Percentiles rank a stretch among this genome's conserved stretches.
Conservation (phyloP, 179 eudicot species). For the Spergularia azorica region DNA sequence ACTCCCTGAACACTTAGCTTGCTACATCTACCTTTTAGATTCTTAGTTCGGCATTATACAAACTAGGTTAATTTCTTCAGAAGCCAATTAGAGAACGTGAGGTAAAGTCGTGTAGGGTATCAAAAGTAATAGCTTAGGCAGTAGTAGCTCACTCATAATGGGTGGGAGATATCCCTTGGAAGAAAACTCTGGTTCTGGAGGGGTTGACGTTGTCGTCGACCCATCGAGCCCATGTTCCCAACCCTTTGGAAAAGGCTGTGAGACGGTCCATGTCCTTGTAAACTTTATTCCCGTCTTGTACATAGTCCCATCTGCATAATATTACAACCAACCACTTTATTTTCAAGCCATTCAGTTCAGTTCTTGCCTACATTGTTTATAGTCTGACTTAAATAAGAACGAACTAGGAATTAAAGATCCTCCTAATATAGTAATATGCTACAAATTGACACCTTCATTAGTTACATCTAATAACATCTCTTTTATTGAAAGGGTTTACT, state of each 20-base stretch:
- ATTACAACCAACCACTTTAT: conserved; percentile 14
- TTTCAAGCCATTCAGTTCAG: background rate
- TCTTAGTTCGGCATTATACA: background rate
- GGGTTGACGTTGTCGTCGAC: conserved; percentile 70
- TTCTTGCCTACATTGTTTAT: background rate
- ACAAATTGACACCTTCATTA: background rate
- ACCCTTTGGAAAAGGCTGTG: conserved; percentile 67
- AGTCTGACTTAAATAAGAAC: background rate
- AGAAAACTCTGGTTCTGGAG: conserved; percentile 73
- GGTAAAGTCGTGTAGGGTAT: background rate
- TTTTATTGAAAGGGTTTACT: background rate
- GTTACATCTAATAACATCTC: background rate
- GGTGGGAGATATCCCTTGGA: conserved; percentile 94
- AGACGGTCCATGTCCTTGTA: conserved; percentile 85
- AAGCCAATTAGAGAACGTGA: background rate
- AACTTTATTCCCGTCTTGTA: conserved; percentile 67
- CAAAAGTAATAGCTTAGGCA: background rate
- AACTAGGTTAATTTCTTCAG: background rate
- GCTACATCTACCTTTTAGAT: background rate
- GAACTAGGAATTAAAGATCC: background rate
- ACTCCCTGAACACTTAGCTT: too few species aligned
- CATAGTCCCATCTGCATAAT: conserved; percentile 81
- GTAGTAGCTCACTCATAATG: conserved; percentile 66
- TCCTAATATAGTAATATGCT: background rate
- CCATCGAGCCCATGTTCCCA: conserved; percentile 93